A percentile compares a stretch with the other conserved stretches of the same genome.
Conservation (phyloP, 163 green algal species). For the Scenedesmus sp. region DNA sequence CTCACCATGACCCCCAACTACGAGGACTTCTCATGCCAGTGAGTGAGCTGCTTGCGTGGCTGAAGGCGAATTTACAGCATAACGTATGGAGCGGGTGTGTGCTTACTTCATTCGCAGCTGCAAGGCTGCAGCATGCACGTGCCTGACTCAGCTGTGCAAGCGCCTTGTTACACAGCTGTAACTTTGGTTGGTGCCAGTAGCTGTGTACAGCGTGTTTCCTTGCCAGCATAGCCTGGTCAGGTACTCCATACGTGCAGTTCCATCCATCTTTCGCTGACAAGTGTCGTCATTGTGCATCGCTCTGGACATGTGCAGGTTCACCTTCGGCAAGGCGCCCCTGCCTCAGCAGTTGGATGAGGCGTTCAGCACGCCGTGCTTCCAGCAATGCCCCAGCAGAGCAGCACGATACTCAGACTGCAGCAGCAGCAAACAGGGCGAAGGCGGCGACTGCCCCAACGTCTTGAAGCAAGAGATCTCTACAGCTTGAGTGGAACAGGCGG, state of each 20-base stretch:
- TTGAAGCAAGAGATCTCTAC: neutral
- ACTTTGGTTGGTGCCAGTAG: no score
- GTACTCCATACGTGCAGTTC: neutral
- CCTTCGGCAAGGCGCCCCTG: conserved; percentile 81
- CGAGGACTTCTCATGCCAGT: conserved; percentile 96
- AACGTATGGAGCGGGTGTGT: no score
- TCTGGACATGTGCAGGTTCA: conserved; percentile 74
- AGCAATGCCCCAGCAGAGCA: conserved; percentile 79
- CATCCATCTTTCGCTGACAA: no score
- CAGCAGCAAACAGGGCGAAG: conserved; percentile 2
- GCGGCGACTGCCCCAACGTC: conserved; percentile 38
- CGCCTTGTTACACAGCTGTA: no score
- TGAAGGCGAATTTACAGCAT: no score
- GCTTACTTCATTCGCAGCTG: no score
- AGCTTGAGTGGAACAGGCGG: neutral
- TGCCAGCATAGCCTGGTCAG: no score
- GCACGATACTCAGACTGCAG: conserved; percentile 9
- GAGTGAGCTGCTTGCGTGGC: conserved; percentile 54
- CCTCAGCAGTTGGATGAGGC: conserved; percentile 79
- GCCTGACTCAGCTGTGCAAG: no score
- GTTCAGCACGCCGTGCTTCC: conserved; percentile 85
- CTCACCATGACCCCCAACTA: conserved; percentile 97
- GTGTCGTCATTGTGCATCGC: no score
- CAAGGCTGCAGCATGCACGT: no score
- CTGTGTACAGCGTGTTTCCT: no score